phyloP scores from a whole-genome alignment of 140 eudicot species.

The Flaveria floridana region DNA sequence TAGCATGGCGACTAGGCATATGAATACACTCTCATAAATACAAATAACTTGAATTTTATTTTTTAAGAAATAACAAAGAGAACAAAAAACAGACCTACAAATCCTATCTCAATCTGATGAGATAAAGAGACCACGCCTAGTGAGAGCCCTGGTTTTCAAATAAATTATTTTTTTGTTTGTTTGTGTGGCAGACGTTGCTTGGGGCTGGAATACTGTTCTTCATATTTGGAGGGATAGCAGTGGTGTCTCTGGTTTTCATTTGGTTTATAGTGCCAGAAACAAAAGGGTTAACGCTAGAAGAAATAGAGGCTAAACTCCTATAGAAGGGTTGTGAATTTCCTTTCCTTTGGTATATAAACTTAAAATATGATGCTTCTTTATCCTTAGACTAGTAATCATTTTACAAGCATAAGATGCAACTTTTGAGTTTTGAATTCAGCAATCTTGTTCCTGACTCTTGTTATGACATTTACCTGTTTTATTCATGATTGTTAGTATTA shows the following conservation, averaged over 20 bases:
- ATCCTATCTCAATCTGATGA: too few species aligned
- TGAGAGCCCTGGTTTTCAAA: not conserved
- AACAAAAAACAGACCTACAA: not conserved
- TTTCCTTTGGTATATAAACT: not conserved
- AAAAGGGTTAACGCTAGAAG: constrained; percentile 91
- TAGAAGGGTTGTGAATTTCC: constrained; percentile 35
- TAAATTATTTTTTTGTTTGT: not conserved
- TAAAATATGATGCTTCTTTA: constrained; percentile 13
- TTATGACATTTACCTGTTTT: not conserved
- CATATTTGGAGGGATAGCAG: constrained; percentile 83
- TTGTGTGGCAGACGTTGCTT: constrained; percentile 58
- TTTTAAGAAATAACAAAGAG: not conserved
- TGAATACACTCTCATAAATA: not conserved
- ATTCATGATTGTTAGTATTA: too few species aligned
- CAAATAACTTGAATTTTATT: not conserved
- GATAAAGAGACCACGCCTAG: too few species aligned
- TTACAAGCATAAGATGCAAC: constrained; percentile 17
- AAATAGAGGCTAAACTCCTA: constrained; percentile 81
- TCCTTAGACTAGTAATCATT: not conserved
- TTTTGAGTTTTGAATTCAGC: not conserved
- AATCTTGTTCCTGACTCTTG: constrained; percentile 17
- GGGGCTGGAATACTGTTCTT: constrained; percentile 83
- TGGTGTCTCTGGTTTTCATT: constrained; percentile 70
- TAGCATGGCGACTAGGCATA: not conserved
- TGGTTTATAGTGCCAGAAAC: constrained; percentile 81